Percentiles rank a stretch among this genome's conserved stretches.
Evolutionary conservation across 306 rosid genomes (phyloP).

Genomic region (Lupinus albus): DNA sequence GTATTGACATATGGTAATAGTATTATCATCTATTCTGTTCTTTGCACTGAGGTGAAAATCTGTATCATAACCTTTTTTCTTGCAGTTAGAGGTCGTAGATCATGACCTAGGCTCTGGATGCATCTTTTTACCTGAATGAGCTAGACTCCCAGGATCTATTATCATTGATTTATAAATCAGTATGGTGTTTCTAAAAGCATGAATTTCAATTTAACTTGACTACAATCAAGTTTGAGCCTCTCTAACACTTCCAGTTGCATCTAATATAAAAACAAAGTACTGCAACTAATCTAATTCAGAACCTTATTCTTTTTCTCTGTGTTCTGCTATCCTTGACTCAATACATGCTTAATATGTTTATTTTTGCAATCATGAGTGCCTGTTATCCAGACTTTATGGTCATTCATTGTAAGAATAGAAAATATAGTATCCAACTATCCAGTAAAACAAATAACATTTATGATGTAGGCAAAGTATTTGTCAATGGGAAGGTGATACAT

Average conservation of each 20-base stretch:
- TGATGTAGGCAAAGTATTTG: conserved; percentile 77
- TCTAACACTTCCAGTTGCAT: conserved; percentile 5
- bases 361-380: conserved; percentile 10
- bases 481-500: conserved; percentile 76
- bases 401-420: conserved; percentile 1
- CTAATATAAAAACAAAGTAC: not conserved
- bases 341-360: not conserved
- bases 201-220: conserved; percentile 2
- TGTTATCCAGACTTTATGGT: conserved; percentile 5
- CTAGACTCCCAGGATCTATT: not conserved
- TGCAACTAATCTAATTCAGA: not conserved
- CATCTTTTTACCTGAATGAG: not conserved
- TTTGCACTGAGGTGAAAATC: not conserved
- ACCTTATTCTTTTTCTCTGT: not conserved
- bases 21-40: not conserved
- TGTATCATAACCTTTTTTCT: not conserved
- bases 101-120: not conserved
- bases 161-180: conserved; percentile 1
- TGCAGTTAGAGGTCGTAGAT: conserved; percentile 7
- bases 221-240: not conserved
- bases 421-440: not conserved
- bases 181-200: not conserved
- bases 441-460: conserved; percentile 5
- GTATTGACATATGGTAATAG: conserved; percentile 12
- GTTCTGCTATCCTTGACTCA: conserved; percentile 11